Evolutionary conservation across 2,329 filamentous ascomycete genomes (phyloP), one percentile per base, ranked within the genome.

Genomic region (Calonectria multiphialidica): DNA sequence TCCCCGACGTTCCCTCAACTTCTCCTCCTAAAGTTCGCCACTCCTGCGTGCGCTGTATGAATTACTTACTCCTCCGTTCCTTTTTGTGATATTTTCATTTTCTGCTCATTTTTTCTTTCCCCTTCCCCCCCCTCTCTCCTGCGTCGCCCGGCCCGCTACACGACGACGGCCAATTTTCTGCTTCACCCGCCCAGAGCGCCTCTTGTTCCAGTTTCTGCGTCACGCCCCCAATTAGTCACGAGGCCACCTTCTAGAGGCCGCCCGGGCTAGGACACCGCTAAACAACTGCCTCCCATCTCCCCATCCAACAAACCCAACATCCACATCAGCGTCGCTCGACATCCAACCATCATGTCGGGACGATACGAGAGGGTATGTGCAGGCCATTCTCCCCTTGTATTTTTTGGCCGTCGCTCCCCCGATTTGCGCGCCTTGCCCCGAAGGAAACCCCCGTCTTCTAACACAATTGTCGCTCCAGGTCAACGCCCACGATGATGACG

Each of bases 401-500:
- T 37, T 15, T 1, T 55, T n/a, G 9, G n/a, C n/a, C n/a, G n/a
- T n/a, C n/a, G n/a, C n/a, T 5, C 13, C 18, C 35, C 23, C n/a
- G 12, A 13, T 5, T 21, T 49, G 21, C 45, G 21, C 45, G 33
- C n/a, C 30, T 30, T 30, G 28, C 28, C 21, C 53, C 5, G n/a
- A 15, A 37, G n/a, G 23, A 57, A 57, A 13, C 21, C n/a, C 30
- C 23, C 18, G 30, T 12, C n/a, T 66, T 30, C 71, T 78, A 49
- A 72, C 65, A 33, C 9, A 81, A 69, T 65, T 10, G 8, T 44
- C 47, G 44, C 61, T 25, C 40, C 79, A 92, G 90, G 87, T 93
- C 64, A 89, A 90, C 79, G 87, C 86, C 80, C 89, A 88, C 74
- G 90, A 92, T 77, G 88, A 89, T 70, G 88, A 91, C 69, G 86